phyloP scores from a whole-genome alignment of 2,329 filamentous ascomycete genomes.

The Venturia aucupariae region DNA sequence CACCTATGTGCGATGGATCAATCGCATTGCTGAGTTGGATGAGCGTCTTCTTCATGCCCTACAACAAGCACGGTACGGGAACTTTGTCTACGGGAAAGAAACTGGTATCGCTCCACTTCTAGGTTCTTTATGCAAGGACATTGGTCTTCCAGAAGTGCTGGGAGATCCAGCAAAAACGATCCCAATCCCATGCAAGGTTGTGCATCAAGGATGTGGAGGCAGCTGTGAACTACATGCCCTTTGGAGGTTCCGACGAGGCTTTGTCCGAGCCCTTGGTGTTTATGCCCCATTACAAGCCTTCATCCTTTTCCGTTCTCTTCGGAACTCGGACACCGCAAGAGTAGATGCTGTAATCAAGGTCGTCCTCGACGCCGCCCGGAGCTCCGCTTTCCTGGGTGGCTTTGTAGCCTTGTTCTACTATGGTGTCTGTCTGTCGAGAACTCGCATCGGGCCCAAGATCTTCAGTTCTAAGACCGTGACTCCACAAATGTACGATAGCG shows the following conservation, averaged over 20 bases:
- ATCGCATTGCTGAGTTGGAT: slow-evolving; percentile 66
- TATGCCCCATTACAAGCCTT: slow-evolving; percentile 67
- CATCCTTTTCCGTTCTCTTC: slow-evolving; percentile 42
- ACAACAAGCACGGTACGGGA: slow-evolving; percentile 52
- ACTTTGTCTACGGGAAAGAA: slow-evolving; percentile 63
- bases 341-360: slow-evolving; percentile 38
- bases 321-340: background rate
- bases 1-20: slow-evolving; percentile 76
- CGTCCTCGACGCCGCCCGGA: slow-evolving; percentile 53
- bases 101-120: slow-evolving; percentile 62
- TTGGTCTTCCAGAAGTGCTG: slow-evolving; percentile 57
- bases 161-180: slow-evolving; percentile 60
- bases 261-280: slow-evolving; percentile 64
- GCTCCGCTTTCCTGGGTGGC: slow-evolving; percentile 65
- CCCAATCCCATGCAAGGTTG: slow-evolving; percentile 73
- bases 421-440: slow-evolving; percentile 68
- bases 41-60: slow-evolving; percentile 64
- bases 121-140: slow-evolving; percentile 62
- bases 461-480: slow-evolving; percentile 47
- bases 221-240: slow-evolving; percentile 68
- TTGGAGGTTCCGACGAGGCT: slow-evolving; percentile 58
- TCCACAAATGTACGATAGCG: slow-evolving; percentile 49
- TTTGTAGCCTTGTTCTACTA: slow-evolving; percentile 81
- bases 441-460: slow-evolving; percentile 60
- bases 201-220: slow-evolving; percentile 68